phyloP scores from a whole-genome alignment of 352 stramenopile species.

The Pythium monospermum region DNA sequence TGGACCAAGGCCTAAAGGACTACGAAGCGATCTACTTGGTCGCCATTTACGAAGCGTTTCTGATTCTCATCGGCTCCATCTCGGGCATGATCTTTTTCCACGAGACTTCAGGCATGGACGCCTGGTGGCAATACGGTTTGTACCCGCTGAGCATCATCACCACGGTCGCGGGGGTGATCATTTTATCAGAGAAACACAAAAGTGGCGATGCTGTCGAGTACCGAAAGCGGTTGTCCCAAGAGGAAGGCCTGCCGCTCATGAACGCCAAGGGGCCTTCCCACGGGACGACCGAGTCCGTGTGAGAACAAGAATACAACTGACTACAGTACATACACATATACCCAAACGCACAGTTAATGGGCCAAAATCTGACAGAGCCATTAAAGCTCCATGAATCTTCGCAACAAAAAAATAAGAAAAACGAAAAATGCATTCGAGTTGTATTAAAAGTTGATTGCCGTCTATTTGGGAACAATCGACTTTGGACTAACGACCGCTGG shows the following conservation, averaged over 20 bases:
- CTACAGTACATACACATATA: neutral
- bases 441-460: neutral
- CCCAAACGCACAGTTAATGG: neutral
- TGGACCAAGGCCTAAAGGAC: conserved; percentile 69
- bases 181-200: conserved; percentile 81
- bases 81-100: conserved; percentile 87
- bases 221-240: conserved; percentile 11
- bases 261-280: conserved; percentile 15
- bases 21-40: conserved; percentile 87
- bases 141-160: conserved; percentile 78
- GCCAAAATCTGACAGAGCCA: no score
- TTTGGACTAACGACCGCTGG: neutral
- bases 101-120: conserved; percentile 76
- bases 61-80: conserved; percentile 82
- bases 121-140: conserved; percentile 73
- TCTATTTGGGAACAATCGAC: no score
- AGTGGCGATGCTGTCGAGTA: conserved; percentile 34
- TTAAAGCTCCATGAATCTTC: no score
- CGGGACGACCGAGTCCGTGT: conserved; percentile 25
- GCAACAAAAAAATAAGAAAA: conserved; percentile 6
- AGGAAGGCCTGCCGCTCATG: conserved; percentile 28
- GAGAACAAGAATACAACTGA: conserved; percentile 5
- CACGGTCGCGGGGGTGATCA: conserved; percentile 72
- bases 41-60: conserved; percentile 79
- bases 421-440: conserved; percentile 10